Evolutionary conservation across 2,329 filamentous ascomycete genomes (phyloP), one percentile per base, ranked within the genome.

Genomic region (Lasiodiplodia sp.): DNA sequence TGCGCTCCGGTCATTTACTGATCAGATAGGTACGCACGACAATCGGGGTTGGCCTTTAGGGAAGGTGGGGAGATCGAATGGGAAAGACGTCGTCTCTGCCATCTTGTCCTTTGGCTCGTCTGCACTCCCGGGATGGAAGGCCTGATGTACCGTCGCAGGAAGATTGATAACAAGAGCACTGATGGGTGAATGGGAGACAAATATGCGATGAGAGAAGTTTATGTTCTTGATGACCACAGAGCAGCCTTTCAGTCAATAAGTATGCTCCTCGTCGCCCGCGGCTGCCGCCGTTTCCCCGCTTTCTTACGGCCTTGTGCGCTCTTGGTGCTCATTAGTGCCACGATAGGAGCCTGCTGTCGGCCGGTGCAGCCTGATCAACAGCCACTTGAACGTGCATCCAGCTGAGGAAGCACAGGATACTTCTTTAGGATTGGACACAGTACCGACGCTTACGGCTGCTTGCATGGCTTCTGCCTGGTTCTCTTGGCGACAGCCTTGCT

Each of bases 391-490:
- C 18, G 58, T 18, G 37, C 28, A 56, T 56, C 18, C 21, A 31
- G 7, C 4, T 34, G n/a, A 6, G 16, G 28, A 10, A 2, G 31
- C 18, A 62, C 58, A n/a, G 18, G 37, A 6, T 1, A 34, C n/a
- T n/a, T 12, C 5, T 25, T 28, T n/a, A 11, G 18, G n/a, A 62
- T 62, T 62, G 58, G 58, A 23, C 12, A 7, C 14, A 21, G 4
- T 10, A 25, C 16, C 21, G 18, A 47, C 40, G 16, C n/a, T 28
- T 62, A 31, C 23, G 58, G 28, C 2, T 12, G 18, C 40, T 34
- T 62, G 58, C 58, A 62, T 62, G 40, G 23, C 14, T 12, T 62
- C 23, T 51, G 40, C 25, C 58, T 47, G 8, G 4, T 21, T n/a
- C 7, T 7, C 38, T 31, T 62, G 57, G 40, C 25, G 14, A 14